Conservation (phyloP, 768 basidiomycete species). For the Lactarius trivialis region DNA sequence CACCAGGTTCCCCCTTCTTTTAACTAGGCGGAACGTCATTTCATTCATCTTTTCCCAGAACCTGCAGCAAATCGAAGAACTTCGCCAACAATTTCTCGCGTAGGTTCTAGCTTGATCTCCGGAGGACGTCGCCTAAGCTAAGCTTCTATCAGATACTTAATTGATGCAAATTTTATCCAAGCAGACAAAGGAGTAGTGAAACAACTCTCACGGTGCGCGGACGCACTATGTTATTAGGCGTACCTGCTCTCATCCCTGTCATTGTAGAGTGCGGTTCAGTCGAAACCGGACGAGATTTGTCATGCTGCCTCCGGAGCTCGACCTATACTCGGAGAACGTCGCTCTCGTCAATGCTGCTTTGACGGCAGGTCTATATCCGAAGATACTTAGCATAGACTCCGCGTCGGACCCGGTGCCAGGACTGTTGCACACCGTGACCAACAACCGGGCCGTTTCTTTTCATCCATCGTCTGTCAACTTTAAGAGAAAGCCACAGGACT, state of each 20-base stretch:
- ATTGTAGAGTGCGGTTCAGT: conserved; percentile 60
- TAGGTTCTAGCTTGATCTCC: conserved; percentile 8
- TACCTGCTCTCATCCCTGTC: background rate
- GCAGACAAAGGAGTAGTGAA: conserved; percentile 57
- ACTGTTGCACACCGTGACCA: conserved; percentile 72
- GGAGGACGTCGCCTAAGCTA: conserved; percentile 1
- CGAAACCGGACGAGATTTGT: conserved; percentile 74
- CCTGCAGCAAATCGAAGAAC: conserved; percentile 91
- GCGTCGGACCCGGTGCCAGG: conserved; percentile 35
- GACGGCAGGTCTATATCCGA: conserved; percentile 85
- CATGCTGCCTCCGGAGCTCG: conserved; percentile 59
- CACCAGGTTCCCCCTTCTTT: conserved; percentile 49
- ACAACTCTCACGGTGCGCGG: conserved; percentile 57
- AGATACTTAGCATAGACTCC: conserved; percentile 67
- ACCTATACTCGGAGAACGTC: conserved; percentile 60
- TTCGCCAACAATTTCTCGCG: conserved; percentile 66
- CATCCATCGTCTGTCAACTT: conserved; percentile 95
- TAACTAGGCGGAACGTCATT: background rate
- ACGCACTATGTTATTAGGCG: background rate
- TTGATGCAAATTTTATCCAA: conserved; percentile 81
- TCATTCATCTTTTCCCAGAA: conserved; percentile 43
- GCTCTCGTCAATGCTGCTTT: conserved; percentile 74
- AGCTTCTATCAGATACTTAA: conserved; percentile 54
- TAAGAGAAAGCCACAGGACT: conserved; percentile 55
- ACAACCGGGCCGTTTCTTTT: conserved; percentile 70